phyloP scores from a whole-genome alignment of 257 asterid species.

The Forsythia suspensa region DNA sequence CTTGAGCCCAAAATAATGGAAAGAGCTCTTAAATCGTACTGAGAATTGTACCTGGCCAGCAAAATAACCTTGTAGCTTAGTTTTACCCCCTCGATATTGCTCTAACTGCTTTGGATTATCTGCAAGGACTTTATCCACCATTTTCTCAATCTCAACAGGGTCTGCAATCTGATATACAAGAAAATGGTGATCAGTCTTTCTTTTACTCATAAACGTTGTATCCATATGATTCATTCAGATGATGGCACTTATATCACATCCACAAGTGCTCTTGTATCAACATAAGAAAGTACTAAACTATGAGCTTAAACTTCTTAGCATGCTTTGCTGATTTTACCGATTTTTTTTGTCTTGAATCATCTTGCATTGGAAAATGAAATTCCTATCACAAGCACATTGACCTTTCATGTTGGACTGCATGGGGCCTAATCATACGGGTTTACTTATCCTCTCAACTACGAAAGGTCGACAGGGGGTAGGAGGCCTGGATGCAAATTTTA shows the following conservation, averaged over 20 bases:
- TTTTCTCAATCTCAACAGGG: constrained; percentile 81
- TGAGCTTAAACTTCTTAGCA: not conserved
- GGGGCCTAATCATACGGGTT: not conserved
- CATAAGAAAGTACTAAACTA: not conserved
- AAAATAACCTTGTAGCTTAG: constrained; percentile 88
- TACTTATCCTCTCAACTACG: not conserved
- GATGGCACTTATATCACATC: not conserved
- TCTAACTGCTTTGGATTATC: constrained; percentile 82
- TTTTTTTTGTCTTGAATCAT: not conserved
- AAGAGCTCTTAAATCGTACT: not conserved
- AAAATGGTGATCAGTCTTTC: not conserved
- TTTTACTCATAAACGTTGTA: not conserved
- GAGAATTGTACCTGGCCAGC: constrained; percentile 85
- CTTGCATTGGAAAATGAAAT: not conserved
- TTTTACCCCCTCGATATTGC: constrained; percentile 88
- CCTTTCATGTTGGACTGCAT: not conserved
- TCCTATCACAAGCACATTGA: not conserved
- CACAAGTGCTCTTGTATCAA: not conserved
- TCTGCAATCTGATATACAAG: constrained; percentile 64
- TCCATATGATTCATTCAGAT: not conserved
- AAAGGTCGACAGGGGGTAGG: not conserved
- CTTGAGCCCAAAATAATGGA: not conserved
- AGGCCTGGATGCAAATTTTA: not conserved
- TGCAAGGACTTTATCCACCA: constrained; percentile 80
- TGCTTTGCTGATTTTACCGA: not conserved